These are phyloP conservation scores for Trapa incisa DNA, from an alignment of 345 rosid genomes.

Conservation along the genomic window DNA sequence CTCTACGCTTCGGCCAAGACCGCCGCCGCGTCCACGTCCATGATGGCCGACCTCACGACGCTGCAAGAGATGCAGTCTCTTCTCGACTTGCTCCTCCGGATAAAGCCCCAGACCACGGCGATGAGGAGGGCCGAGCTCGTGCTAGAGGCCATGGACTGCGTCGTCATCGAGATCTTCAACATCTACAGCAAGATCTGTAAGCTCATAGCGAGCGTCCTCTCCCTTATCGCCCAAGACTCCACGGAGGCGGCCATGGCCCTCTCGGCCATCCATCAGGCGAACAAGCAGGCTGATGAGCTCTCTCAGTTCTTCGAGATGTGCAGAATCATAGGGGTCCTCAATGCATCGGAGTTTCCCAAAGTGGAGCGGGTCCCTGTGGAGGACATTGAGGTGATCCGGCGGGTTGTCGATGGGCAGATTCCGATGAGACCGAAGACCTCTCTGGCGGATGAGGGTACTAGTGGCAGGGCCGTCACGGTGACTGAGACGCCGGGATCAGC, in stretches of 20 bases:
- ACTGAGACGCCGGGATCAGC: constrained; percentile 6
- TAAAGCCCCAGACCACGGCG: constrained; percentile 37
- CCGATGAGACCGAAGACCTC: neutral
- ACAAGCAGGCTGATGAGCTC: constrained; percentile 36
- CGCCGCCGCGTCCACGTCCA: neutral
- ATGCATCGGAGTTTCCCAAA: constrained; percentile 36
- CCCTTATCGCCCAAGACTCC: constrained; percentile 19
- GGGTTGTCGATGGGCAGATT: constrained; percentile 38
- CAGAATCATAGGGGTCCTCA: constrained; percentile 31
- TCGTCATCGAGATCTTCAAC: constrained; percentile 46
- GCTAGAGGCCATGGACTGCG: constrained; percentile 65
- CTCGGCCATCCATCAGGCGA: constrained; percentile 39
- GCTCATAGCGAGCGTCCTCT: constrained; percentile 31
- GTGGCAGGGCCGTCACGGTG: constrained; percentile 8
- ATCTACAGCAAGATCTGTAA: constrained; percentile 48
- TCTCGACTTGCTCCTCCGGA: constrained; percentile 46
- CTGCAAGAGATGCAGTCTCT: constrained; percentile 41
- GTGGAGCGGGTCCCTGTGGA: constrained; percentile 3
- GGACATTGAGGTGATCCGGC: constrained; percentile 13
- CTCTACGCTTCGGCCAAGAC: constrained; percentile 2
- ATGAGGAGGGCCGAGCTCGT: constrained; percentile 32
- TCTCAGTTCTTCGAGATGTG: constrained; percentile 38
- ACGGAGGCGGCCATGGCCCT: constrained; percentile 47
- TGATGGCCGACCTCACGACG: constrained; percentile 26
- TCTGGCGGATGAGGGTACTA: neutral